Conservation (phyloP, 2,329 filamentous ascomycete genomes). For the Fusarium heterosporum region DNA sequence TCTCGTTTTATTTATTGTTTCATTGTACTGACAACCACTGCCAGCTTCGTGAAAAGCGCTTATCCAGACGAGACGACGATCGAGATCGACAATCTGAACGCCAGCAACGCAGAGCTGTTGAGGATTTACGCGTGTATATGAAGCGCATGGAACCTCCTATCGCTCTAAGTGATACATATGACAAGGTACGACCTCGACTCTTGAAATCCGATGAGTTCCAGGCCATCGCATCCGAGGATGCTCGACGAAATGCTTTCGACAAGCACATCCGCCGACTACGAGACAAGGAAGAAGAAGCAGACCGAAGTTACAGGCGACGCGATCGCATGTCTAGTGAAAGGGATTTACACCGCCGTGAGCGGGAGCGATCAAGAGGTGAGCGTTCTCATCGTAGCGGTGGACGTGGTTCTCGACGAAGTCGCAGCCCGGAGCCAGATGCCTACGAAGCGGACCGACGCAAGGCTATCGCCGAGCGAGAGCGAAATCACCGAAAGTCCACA, state of each 20-base stretch:
- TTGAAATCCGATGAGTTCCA: constrained; percentile 86
- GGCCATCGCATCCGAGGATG: constrained; percentile 83
- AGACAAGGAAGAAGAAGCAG: constrained; percentile 87
- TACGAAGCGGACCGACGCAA: constrained; percentile 97
- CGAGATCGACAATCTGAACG: constrained; percentile 87
- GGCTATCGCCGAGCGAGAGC: constrained; percentile 92
- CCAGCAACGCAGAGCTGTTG: constrained; percentile 84
- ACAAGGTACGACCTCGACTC: constrained; percentile 83
- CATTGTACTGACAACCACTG: constrained; percentile 10
- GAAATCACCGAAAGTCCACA: constrained; percentile 86
- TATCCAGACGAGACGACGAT: constrained; percentile 83
- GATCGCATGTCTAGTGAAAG: constrained; percentile 67
- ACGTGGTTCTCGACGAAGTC: constrained; percentile 74
- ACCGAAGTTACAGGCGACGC: constrained; percentile 70
- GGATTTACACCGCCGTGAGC: constrained; percentile 70
- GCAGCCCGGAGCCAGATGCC: constrained; percentile 90
- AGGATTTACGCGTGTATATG: constrained; percentile 85
- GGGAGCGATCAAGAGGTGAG: constrained; percentile 69
- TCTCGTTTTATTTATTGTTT: background rate
- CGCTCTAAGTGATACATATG: constrained; percentile 82
- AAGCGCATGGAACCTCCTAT: constrained; percentile 92
- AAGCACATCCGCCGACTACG: constrained; percentile 91
- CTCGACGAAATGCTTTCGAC: constrained; percentile 86
- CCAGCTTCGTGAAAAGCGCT: constrained; percentile 85
- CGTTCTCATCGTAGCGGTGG: constrained; percentile 70